Evolutionary conservation across 1,284 basidiomycete species (phyloP).

Genomic region (Leucoagaricus sp.): DNA sequence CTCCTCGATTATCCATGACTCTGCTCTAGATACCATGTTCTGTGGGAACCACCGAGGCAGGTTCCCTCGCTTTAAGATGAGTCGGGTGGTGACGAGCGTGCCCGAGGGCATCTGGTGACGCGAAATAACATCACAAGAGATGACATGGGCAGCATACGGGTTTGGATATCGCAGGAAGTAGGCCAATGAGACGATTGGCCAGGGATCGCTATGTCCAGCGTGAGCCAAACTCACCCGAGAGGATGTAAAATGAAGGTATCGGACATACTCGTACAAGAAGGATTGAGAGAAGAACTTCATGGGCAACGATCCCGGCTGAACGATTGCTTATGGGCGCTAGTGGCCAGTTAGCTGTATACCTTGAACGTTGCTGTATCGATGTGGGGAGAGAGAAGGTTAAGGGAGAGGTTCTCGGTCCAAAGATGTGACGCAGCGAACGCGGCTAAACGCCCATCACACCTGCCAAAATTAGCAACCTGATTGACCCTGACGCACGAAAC

Average conservation of each 20-base stretch:
- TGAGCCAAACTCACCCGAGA: slow-evolving; percentile 7
- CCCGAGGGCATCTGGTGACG: slow-evolving; percentile 73
- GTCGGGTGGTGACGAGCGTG: slow-evolving; percentile 83
- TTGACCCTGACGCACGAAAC: neutral
- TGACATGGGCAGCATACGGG: slow-evolving; percentile 91
- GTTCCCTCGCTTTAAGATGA: slow-evolving; percentile 90
- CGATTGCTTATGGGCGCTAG: slow-evolving; percentile 3
- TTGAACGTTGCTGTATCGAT: neutral
- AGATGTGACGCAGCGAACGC: slow-evolving; percentile 5
- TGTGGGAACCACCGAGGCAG: slow-evolving; percentile 90
- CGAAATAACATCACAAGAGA: slow-evolving; percentile 94
- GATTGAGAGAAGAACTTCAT: slow-evolving; percentile 85
- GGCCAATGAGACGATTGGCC: slow-evolving; percentile 89
- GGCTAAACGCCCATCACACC: slow-evolving; percentile 4
- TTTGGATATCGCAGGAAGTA: slow-evolving; percentile 98
- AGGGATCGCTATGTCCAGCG: slow-evolving; percentile 67
- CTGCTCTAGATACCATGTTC: slow-evolving; percentile 74
- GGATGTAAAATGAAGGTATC: neutral
- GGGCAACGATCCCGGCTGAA: slow-evolving; percentile 22
- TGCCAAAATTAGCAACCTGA: slow-evolving; percentile 11
- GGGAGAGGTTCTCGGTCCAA: neutral
- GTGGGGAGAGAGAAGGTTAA: neutral
- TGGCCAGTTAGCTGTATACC: neutral
- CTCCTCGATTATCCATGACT: slow-evolving; percentile 90
- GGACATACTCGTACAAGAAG: slow-evolving; percentile 76